Percentiles rank a stretch among this genome's conserved stretches.
Evolutionary conservation across 169 alveolate species (phyloP).

Genomic region (Plasmodium inui): DNA sequence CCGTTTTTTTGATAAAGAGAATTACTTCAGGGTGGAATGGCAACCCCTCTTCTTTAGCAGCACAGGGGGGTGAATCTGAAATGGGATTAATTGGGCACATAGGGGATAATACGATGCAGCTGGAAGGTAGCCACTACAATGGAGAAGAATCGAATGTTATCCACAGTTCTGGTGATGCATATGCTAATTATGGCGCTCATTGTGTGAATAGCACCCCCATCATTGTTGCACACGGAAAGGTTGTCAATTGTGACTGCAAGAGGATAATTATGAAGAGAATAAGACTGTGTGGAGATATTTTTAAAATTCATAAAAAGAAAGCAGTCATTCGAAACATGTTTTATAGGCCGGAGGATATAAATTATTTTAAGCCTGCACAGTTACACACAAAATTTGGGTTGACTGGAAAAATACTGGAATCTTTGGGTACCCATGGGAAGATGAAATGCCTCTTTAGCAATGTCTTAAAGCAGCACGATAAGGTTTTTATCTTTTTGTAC

Average conservation of each 20-base stretch:
- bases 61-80: neutral
- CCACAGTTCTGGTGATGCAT: neutral
- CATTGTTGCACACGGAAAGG: slow-evolving; percentile 90
- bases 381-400: slow-evolving; percentile 97
- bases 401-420: slow-evolving; percentile 96
- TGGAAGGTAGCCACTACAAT: neutral
- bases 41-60: neutral
- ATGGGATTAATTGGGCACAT: neutral
- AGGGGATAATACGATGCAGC: neutral
- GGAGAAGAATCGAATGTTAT: neutral
- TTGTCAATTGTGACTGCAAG: slow-evolving; percentile 92
- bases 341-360: slow-evolving; percentile 96
- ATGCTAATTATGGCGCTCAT: neutral
- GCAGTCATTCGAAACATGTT: slow-evolving; percentile 98
- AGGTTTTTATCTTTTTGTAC: slow-evolving; percentile 93
- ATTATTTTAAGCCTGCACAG: slow-evolving; percentile 97
- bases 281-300: slow-evolving; percentile 97
- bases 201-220: neutral
- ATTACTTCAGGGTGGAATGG: neutral
- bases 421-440: slow-evolving; percentile 99
- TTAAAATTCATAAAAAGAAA: slow-evolving; percentile 94
- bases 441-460: slow-evolving; percentile 98
- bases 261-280: slow-evolving; percentile 96
- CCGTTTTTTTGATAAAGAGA: slow-evolving; percentile 51
- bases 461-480: slow-evolving; percentile 95